phyloP scores from a whole-genome alignment of 129 eudicot species.

The Chrysanthemum lavandulifolium region DNA sequence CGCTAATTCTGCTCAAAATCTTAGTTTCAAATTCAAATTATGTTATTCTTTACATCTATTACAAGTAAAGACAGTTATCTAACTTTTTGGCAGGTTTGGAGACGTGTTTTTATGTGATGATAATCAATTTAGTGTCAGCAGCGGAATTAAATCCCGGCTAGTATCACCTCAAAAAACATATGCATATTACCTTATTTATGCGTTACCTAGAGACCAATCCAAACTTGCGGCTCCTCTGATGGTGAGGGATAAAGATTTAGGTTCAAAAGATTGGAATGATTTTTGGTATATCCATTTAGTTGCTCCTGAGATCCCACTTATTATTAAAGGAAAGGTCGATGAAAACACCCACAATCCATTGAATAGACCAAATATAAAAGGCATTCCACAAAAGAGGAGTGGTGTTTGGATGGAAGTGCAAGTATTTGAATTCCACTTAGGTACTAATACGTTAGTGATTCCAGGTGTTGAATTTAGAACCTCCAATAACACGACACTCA shows the following conservation, averaged over 20 bases:
- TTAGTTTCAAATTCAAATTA: too few relatives aligned
- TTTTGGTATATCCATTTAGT: not conserved
- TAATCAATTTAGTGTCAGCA: not conserved
- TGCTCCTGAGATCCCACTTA: not conserved
- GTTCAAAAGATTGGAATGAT: not conserved
- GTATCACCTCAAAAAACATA: constrained; percentile 1
- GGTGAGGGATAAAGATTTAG: not conserved
- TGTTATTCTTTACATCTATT: too few relatives aligned
- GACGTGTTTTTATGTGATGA: not conserved
- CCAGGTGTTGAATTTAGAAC: not conserved
- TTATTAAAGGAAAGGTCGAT: not conserved
- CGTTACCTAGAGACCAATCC: too few relatives aligned
- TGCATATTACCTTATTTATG: not conserved
- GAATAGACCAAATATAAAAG: not conserved
- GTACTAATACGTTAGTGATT: not conserved
- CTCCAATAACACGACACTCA: not conserved
- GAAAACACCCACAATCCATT: not conserved
- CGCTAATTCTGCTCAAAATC: too few relatives aligned
- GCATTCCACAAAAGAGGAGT: not conserved
- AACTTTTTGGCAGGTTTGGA: not conserved
- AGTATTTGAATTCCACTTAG: not conserved
- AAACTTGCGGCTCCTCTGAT: not conserved
- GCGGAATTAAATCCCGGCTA: not conserved
- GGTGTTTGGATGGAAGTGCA: constrained; percentile 17
- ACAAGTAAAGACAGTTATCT: too few relatives aligned